These are phyloP conservation scores for Allomyces javanicus DNA, from an alignment of 192 early-diverging fungal genomes.

Conservation along the genomic window DNA sequence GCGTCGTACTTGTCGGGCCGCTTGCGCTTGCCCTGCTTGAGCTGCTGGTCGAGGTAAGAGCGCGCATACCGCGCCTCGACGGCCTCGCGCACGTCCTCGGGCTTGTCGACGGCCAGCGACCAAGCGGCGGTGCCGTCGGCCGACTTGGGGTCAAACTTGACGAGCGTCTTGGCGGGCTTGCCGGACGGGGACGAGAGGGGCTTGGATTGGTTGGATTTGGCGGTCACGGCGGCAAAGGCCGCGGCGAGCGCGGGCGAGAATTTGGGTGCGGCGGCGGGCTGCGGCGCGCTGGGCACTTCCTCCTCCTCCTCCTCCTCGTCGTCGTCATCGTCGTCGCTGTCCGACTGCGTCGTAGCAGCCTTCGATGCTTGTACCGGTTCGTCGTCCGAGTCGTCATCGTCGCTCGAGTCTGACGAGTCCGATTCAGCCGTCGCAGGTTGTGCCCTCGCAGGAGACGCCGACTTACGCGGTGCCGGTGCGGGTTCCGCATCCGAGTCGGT, in stretches of 20 bases:
- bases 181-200: no score
- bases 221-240: background rate
- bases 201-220: no score
- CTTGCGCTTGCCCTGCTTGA: conserved; percentile 27
- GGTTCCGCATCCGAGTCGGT: no score
- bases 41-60: conserved; percentile 12
- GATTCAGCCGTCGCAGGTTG: no score
- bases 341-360: no score
- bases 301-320: conserved; percentile 18
- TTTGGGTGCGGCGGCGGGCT: no score
- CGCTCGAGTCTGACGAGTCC: no score
- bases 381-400: no score
- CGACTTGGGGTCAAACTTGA: background rate
- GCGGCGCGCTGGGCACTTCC: conserved; percentile 5
- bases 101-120: no score
- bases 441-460: no score
- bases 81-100: conserved; percentile 4
- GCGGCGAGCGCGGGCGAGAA: conserved; percentile 4
- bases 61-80: conserved; percentile 5
- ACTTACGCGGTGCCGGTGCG: no score
- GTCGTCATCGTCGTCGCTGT: conserved; percentile 21
- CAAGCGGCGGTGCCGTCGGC: background rate
- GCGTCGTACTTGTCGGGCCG: conserved; percentile 32
- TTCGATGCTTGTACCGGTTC: no score
- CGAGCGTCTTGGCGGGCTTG: background rate